Evolutionary conservation across 2,329 filamentous ascomycete species (phyloP).

Genomic region (Remersonia thermophila): DNA sequence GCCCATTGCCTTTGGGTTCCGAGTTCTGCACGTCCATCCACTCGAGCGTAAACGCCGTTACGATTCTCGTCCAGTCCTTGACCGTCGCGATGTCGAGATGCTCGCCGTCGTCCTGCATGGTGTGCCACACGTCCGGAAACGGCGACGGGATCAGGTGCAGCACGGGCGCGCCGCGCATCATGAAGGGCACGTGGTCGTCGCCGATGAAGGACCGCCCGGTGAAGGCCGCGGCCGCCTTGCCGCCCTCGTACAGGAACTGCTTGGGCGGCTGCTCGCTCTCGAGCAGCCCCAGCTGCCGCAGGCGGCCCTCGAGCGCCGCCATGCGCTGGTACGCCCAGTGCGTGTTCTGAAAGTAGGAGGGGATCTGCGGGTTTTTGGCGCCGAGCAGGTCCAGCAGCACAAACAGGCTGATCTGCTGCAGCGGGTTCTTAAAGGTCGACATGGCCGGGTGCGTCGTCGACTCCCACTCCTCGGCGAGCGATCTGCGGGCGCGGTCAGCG

Average conservation of each 20-base stretch:
- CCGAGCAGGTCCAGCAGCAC: constrained; percentile 87
- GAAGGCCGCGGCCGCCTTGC: constrained; percentile 25
- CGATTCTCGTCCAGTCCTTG: constrained; percentile 76
- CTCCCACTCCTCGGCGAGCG: constrained; percentile 65
- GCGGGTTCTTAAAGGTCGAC: constrained; percentile 54
- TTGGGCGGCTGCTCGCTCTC: constrained; percentile 34
- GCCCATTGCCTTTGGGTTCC: not conserved
- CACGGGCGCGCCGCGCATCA: constrained; percentile 76
- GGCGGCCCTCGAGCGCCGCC: constrained; percentile 58
- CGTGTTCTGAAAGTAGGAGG: constrained; percentile 78
- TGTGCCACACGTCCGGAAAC: constrained; percentile 83
- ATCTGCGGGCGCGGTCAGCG: constrained; percentile 22
- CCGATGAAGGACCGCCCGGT: constrained; percentile 39
- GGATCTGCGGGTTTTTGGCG: constrained; percentile 52
- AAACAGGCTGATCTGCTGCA: constrained; percentile 67
- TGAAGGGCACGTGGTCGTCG: constrained; percentile 89
- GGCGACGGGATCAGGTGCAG: constrained; percentile 78
- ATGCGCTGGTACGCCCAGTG: constrained; percentile 86
- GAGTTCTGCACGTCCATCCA: constrained; percentile 64
- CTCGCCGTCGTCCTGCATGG: constrained; percentile 65
- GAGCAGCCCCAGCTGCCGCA: constrained; percentile 55
- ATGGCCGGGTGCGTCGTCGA: constrained; percentile 49
- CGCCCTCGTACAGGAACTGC: constrained; percentile 19
- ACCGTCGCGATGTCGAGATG: constrained; percentile 72
- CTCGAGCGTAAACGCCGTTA: constrained; percentile 75